phyloP scores from a whole-genome alignment of 1,139 yeast genomes.

The Geotrichum siamense region DNA sequence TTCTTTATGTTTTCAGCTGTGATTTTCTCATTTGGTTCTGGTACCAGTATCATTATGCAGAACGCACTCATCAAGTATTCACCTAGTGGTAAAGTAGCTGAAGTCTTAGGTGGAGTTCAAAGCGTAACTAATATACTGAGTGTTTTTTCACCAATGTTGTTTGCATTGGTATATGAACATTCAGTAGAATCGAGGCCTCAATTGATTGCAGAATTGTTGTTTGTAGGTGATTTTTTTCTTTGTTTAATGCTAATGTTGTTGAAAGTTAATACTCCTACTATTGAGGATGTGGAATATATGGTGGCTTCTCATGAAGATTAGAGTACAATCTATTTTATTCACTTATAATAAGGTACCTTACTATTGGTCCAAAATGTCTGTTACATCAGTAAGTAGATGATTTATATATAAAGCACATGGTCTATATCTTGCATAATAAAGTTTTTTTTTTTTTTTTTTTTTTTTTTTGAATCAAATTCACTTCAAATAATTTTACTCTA shows the following conservation, averaged over 20 bases:
- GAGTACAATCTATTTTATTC: no score
- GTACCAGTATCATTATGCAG: slow-evolving; percentile 41
- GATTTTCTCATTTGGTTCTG: slow-evolving; percentile 32
- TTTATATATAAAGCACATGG: no score
- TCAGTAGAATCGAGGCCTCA: slow-evolving; percentile 30
- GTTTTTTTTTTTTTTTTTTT: no score
- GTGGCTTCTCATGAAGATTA: neutral
- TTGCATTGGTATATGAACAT: slow-evolving; percentile 27
- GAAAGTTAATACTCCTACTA: slow-evolving; percentile 5
- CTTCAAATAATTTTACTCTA: no score
- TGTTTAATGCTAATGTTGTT: slow-evolving; percentile 19
- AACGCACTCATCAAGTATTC: slow-evolving; percentile 47
- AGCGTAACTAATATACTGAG: slow-evolving; percentile 26
- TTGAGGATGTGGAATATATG: slow-evolving; percentile 4
- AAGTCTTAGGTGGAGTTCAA: slow-evolving; percentile 32
- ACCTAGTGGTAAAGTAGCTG: slow-evolving; percentile 29
- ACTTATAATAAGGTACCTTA: no score
- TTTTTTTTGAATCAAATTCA: no score
- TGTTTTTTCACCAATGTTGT: slow-evolving; percentile 28
- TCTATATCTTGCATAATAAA: no score
- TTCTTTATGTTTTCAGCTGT: slow-evolving; percentile 44
- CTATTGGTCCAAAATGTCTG: no score
- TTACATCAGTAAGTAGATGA: no score
- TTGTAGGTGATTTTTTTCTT: slow-evolving; percentile 22
- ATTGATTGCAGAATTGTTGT: slow-evolving; percentile 23